Conservation (phyloP, 2,329 filamentous ascomycete genomes). For the Beauveria medogensis region DNA sequence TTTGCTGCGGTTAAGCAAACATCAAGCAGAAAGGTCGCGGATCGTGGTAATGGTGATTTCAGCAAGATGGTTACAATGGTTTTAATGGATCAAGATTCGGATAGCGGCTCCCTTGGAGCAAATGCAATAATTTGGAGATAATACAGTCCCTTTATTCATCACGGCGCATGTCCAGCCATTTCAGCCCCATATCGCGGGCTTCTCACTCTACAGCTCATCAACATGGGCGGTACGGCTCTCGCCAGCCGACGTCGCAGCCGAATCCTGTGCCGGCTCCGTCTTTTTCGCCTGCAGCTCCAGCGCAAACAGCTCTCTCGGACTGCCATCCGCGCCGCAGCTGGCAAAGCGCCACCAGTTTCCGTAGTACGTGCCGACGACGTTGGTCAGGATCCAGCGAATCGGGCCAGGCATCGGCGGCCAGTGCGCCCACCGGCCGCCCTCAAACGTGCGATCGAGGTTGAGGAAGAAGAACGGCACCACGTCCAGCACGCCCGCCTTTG, state of each 20-base stretch:
- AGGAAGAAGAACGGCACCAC: conserved; percentile 58
- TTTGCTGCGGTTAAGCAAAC: conserved; percentile 31
- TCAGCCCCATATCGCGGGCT: background rate
- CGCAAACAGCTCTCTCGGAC: conserved; percentile 46
- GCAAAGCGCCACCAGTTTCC: conserved; percentile 57
- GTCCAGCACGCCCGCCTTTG: conserved; percentile 49
- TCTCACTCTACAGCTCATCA: background rate
- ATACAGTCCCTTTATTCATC: background rate
- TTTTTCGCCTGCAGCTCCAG: conserved; percentile 20
- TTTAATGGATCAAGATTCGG: background rate
- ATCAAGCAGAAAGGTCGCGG: background rate
- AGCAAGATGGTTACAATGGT: background rate
- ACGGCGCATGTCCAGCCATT: background rate
- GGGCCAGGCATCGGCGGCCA: conserved; percentile 59
- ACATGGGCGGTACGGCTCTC: background rate
- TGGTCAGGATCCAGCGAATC: conserved; percentile 51
- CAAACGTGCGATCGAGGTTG: conserved; percentile 51
- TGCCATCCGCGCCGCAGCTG: conserved; percentile 48
- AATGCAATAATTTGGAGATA: background rate
- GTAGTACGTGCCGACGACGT: conserved; percentile 49
- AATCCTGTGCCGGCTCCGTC: background rate
- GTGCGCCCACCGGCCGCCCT: conserved; percentile 50
- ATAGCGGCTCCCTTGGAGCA: background rate
- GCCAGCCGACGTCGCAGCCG: background rate
- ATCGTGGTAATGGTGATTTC: too few relatives aligned